Conservation (phyloP, 108 stramenopile species). For the Nannochloropsis granulata region DNA sequence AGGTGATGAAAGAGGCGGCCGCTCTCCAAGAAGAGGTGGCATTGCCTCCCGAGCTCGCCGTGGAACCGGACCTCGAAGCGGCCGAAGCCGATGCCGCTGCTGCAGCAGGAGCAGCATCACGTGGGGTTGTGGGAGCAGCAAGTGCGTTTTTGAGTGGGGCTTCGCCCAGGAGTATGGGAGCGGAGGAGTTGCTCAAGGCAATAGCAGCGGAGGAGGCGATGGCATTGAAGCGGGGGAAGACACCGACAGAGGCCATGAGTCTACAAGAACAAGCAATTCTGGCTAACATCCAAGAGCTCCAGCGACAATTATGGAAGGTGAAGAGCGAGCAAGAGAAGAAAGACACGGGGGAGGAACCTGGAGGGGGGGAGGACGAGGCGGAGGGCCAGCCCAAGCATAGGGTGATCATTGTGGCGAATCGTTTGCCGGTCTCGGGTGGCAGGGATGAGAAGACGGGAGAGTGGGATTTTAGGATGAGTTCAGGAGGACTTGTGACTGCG, state of each 20-base stretch:
- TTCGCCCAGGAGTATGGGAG: neutral
- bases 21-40: neutral
- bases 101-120: neutral
- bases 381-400: neutral
- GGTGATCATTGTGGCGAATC: constrained; percentile 28
- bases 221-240: neutral
- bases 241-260: neutral
- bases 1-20: neutral
- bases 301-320: constrained; percentile 31
- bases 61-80: neutral
- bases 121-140: neutral
- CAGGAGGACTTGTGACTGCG: constrained; percentile 32
- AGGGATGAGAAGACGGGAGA: constrained; percentile 21
- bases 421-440: constrained; percentile 16
- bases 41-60: neutral
- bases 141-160: neutral
- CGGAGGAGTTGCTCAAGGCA: neutral
- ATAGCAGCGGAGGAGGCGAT: neutral
- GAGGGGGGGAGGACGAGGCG: neutral
- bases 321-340: constrained; percentile 9
- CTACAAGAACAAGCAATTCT: constrained; percentile 19
- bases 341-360: neutral
- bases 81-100: neutral
- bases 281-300: constrained; percentile 32
- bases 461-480: constrained; percentile 21